Evolutionary conservation across 2,329 filamentous ascomycete genomes (phyloP).

Genomic region (Claviceps arundinis): DNA sequence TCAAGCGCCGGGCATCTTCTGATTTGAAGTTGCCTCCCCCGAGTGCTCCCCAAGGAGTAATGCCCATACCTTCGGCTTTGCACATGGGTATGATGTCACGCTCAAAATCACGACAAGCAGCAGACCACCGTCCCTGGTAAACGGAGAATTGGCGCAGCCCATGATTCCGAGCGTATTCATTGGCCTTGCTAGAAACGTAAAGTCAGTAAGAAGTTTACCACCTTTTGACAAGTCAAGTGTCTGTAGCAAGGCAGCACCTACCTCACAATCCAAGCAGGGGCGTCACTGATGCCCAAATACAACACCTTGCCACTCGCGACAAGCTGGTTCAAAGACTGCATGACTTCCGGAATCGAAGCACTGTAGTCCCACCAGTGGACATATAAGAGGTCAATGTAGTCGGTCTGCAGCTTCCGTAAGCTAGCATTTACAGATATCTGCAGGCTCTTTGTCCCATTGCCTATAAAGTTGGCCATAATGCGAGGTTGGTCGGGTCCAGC

Average conservation of each 20-base stretch:
- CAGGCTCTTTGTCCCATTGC: slow-evolving; percentile 51
- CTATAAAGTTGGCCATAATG: slow-evolving; percentile 38
- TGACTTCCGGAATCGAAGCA: slow-evolving; percentile 53
- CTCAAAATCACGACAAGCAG: slow-evolving; percentile 25
- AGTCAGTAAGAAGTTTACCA: background rate
- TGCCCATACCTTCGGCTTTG: slow-evolving; percentile 31
- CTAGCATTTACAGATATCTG: slow-evolving; percentile 41
- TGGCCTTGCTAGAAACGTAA: slow-evolving; percentile 34
- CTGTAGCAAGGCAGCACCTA: slow-evolving; percentile 8
- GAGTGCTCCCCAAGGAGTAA: slow-evolving; percentile 46
- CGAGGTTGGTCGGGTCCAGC: slow-evolving; percentile 25
- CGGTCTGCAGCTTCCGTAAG: slow-evolving; percentile 47
- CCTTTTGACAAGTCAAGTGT: background rate
- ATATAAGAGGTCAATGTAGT: slow-evolving; percentile 56
- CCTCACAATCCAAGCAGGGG: slow-evolving; percentile 55
- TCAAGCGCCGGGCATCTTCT: slow-evolving; percentile 19
- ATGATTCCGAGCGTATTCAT: slow-evolving; percentile 56
- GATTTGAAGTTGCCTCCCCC: slow-evolving; percentile 35
- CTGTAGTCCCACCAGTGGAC: slow-evolving; percentile 57
- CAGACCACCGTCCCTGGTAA: slow-evolving; percentile 31
- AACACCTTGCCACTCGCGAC: slow-evolving; percentile 47
- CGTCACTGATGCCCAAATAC: slow-evolving; percentile 55
- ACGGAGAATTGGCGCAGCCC: slow-evolving; percentile 54
- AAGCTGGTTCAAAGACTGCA: slow-evolving; percentile 52
- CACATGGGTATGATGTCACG: slow-evolving; percentile 32